Conservation (phyloP, 257 asterid genomes). For the Echium plantagineum region DNA sequence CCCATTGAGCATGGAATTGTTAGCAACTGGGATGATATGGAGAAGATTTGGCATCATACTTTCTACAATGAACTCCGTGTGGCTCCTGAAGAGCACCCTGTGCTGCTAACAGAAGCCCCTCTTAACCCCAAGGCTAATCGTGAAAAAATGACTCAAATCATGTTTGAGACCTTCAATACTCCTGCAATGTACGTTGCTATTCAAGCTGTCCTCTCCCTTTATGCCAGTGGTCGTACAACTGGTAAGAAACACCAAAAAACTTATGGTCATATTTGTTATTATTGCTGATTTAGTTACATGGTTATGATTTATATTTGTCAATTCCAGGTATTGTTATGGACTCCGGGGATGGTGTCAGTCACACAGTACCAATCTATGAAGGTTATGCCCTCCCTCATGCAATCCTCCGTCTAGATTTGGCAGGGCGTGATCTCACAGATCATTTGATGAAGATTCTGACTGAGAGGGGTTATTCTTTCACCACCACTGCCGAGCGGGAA, state of each 20-base stretch:
- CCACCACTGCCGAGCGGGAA: not conserved
- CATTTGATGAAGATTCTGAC: not conserved
- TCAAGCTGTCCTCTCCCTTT: not conserved
- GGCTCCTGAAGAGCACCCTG: not conserved
- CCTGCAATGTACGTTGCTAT: not conserved
- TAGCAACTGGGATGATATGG: not conserved
- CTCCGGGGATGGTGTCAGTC: not conserved
- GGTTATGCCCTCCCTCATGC: not conserved
- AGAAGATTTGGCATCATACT: not conserved
- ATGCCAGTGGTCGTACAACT: not conserved
- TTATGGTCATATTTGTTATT: not conserved
- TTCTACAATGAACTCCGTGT: not conserved
- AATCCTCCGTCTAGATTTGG: not conserved
- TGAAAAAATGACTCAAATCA: not conserved
- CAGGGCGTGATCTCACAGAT: not conserved
- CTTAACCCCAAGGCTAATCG: not conserved
- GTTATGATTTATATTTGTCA: not conserved
- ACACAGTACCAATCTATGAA: not conserved
- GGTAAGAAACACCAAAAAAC: not conserved
- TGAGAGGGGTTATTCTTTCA: not conserved
- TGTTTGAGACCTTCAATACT: not conserved
- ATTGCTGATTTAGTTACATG: not conserved
- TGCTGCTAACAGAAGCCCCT: not conserved
- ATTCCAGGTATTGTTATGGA: not conserved
- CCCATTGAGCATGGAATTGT: not conserved